These are phyloP conservation scores for Rusavskia elegans DNA, from an alignment of 495 filamentous ascomycete species.

Conservation along the genomic window DNA sequence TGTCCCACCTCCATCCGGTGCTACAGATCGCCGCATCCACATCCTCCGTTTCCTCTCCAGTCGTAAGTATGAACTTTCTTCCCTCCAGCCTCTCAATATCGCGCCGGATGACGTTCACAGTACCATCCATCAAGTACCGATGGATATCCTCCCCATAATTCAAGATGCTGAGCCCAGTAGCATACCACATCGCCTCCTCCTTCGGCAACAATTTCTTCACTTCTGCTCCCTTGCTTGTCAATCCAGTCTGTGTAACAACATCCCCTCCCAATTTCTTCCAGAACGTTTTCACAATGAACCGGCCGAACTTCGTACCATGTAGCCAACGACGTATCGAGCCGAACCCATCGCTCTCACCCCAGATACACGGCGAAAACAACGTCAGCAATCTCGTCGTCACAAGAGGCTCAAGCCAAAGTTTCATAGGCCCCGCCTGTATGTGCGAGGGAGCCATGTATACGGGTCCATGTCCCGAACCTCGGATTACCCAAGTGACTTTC, in stretches of 20 bases:
- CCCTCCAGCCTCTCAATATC: constrained; percentile 37
- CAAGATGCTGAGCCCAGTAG: constrained; percentile 44
- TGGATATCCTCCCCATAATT: constrained; percentile 56
- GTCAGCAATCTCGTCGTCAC: constrained; percentile 45
- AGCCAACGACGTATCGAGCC: constrained; percentile 33
- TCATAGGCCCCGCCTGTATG: constrained; percentile 38
- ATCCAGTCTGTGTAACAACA: constrained; percentile 40
- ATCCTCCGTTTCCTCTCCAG: constrained; percentile 31
- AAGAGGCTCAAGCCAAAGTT: constrained; percentile 47
- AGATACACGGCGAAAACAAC: constrained; percentile 50
- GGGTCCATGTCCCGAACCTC: constrained; percentile 59
- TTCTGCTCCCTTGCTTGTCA: constrained; percentile 40
- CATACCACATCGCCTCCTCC: constrained; percentile 47
- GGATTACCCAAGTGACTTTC: constrained; percentile 64
- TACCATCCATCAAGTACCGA: constrained; percentile 40
- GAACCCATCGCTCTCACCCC: constrained; percentile 39
- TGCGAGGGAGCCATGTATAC: constrained; percentile 49
- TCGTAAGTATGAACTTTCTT: constrained; percentile 35
- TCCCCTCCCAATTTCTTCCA: constrained; percentile 48
- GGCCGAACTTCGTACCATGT: constrained; percentile 50
- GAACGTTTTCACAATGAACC: constrained; percentile 51
- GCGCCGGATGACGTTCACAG: constrained; percentile 40
- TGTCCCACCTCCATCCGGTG: constrained; percentile 51
- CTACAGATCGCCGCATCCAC: constrained; percentile 52
- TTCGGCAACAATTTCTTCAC: constrained; percentile 48